phyloP scores from a whole-genome alignment of 208 protist genomes.

The Acanthamoeba divionensis region DNA sequence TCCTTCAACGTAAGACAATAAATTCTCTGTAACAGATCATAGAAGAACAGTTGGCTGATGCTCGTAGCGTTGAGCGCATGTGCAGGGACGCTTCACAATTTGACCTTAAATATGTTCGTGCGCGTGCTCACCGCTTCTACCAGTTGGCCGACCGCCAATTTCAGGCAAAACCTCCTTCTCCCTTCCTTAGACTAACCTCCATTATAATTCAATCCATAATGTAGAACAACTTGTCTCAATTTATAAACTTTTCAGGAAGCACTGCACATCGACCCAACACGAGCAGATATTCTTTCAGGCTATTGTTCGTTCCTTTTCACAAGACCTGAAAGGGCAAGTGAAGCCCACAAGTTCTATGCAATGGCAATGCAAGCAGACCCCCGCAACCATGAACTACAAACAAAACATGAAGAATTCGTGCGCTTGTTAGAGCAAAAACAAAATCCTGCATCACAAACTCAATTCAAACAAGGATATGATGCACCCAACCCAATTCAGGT shows the following conservation, averaged over 20 bases:
- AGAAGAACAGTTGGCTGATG: conserved; percentile 27
- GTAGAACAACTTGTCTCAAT: neutral
- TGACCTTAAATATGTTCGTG: conserved; percentile 20
- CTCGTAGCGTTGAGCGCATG: neutral
- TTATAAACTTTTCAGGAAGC: neutral
- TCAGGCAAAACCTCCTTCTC: neutral
- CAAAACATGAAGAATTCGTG: neutral
- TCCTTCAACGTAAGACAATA: too few relatives aligned
- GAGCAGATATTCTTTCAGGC: conserved; percentile 1
- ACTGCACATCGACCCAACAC: conserved; percentile 1
- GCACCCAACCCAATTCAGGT: neutral
- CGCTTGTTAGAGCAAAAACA: neutral
- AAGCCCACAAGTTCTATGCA: conserved; percentile 33
- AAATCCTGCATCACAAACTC: neutral
- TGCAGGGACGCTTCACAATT: neutral
- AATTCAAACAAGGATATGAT: neutral
- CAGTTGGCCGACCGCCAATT: conserved; percentile 7
- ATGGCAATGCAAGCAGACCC: conserved; percentile 37
- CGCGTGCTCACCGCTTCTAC: conserved; percentile 24
- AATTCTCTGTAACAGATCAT: too few relatives aligned
- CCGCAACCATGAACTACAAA: conserved; percentile 8
- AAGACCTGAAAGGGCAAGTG: neutral
- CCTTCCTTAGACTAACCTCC: neutral
- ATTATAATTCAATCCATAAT: neutral
- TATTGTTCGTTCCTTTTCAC: neutral